Evolutionary conservation across 2,329 filamentous ascomycete genomes (phyloP), one percentile per base, ranked within the genome.

Genomic region (Pseudofabraea citricarpa): DNA sequence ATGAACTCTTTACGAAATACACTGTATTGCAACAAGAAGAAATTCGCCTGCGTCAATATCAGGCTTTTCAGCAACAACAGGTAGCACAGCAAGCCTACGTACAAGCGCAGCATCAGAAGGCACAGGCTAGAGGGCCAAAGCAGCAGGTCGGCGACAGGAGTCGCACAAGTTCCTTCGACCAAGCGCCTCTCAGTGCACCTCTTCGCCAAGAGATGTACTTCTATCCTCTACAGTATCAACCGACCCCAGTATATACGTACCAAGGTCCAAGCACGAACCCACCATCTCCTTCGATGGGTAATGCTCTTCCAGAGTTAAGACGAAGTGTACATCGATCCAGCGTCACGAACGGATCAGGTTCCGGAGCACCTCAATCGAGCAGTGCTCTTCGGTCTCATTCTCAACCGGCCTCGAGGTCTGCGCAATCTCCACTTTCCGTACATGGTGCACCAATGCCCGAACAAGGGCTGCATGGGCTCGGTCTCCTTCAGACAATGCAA

Each of bases 301-400:
- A 58, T 38, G 59, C 51, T 63, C 62, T 32, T 59, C 65, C 75
- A 22, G 80, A 83, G 47, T 75, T 74, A 52, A 71, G 79, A 50
- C 70, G 79, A 40, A 72, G 75, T 36, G 63, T 79, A 42, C 77
- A 83, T 50, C 68, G 79, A 54, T 74, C 76, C 2, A 65, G 68
- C 8, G 63, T 68, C 19, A 65, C 70, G 13, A 73, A 69, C 19
- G 77, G 81, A 26, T 60, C 70, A 12, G 69, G 69, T 8, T 56
- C 65, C 24, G 46, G 41, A 32, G 43, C 39, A 15, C 62, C 68
- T 27, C 63, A 70, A 40, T 69, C 76, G 20, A 75, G 68, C 43
- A 76, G 78, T 52, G 68, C 77, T n/a, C 60, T 81, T 48, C 72
- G 80, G 50, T 84, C 80, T 20, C 80, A 84, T 57, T 83, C 80